These are phyloP conservation scores for Pyrus pyrifolia DNA, from an alignment of 306 rosid species.

Conservation along the genomic window DNA sequence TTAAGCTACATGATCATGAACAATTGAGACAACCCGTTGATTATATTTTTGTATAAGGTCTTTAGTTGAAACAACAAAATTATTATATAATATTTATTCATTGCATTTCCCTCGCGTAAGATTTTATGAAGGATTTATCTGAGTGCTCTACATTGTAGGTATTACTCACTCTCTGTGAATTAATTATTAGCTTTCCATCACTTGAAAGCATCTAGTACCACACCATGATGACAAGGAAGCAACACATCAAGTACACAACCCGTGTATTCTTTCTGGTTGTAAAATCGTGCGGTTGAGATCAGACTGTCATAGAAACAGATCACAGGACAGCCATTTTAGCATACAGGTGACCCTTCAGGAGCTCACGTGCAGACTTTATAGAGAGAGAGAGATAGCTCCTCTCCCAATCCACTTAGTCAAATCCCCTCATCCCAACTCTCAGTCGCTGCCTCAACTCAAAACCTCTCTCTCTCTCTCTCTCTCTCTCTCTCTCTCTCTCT, in stretches of 20 bases:
- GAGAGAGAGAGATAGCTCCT: neutral
- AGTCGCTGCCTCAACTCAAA: neutral
- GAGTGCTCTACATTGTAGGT: too few species aligned
- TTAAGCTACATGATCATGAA: too few species aligned
- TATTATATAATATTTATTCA: neutral
- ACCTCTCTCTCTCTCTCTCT: constrained; percentile 6
- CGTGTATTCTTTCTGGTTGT: neutral
- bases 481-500: neutral
- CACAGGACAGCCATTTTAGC: constrained; percentile 18
- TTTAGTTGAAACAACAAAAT: neutral
- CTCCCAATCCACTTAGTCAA: neutral
- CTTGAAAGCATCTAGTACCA: neutral
- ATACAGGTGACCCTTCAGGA: constrained; percentile 14
- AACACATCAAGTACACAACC: neutral
- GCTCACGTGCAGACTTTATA: constrained; percentile 35
- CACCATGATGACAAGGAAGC: neutral
- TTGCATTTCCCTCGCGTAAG: too few species aligned
- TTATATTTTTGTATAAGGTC: too few species aligned
- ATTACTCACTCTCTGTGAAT: too few species aligned
- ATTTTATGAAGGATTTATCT: too few species aligned
- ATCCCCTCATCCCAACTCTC: constrained; percentile 1
- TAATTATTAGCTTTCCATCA: neutral
- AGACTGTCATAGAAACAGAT: constrained; percentile 13
- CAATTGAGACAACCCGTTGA: too few species aligned
- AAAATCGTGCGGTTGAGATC: constrained; percentile 24